phyloP scores from a whole-genome alignment of 2,329 filamentous ascomycete genomes.

The Penicillium corylophilum region DNA sequence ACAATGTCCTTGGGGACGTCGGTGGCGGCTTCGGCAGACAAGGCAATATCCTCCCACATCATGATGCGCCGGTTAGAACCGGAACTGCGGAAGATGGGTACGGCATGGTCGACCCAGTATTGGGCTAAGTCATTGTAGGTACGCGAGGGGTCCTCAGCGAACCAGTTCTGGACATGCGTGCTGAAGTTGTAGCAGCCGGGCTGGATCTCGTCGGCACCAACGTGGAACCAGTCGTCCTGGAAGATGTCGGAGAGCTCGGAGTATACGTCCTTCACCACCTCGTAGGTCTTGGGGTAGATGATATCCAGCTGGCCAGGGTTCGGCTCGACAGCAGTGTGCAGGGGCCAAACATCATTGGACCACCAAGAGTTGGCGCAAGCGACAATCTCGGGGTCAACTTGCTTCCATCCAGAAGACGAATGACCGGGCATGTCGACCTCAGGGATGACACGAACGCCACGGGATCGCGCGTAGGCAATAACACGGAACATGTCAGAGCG shows the following conservation, averaged over 20 bases:
- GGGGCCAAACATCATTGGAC: constrained; percentile 57
- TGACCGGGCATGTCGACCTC: constrained; percentile 64
- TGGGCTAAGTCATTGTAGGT: constrained; percentile 54
- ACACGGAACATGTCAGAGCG: constrained; percentile 45
- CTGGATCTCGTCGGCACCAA: constrained; percentile 58
- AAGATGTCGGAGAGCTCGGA: constrained; percentile 53
- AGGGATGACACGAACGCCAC: constrained; percentile 60
- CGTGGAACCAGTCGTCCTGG: constrained; percentile 55
- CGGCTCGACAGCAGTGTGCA: constrained; percentile 57
- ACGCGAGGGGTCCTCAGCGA: constrained; percentile 51
- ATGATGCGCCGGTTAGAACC: constrained; percentile 51
- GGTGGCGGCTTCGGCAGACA: constrained; percentile 47
- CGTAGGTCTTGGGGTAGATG: constrained; percentile 56
- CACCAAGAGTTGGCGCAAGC: constrained; percentile 60
- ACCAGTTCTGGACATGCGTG: constrained; percentile 50
- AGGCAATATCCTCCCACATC: constrained; percentile 58
- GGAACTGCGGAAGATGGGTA: constrained; percentile 51
- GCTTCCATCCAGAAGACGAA: constrained; percentile 56
- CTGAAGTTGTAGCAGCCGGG: constrained; percentile 60
- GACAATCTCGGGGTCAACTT: constrained; percentile 57
- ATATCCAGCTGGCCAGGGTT: constrained; percentile 59
- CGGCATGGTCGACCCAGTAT: constrained; percentile 54
- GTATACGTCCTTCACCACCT: constrained; percentile 56
- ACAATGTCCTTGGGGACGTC: constrained; percentile 53
- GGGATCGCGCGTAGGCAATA: constrained; percentile 52